A percentile compares a stretch with the other conserved stretches of the same genome.
Evolutionary conservation across 1,284 basidiomycete genomes (phyloP).

Genomic region (Bjerkandera adusta): DNA sequence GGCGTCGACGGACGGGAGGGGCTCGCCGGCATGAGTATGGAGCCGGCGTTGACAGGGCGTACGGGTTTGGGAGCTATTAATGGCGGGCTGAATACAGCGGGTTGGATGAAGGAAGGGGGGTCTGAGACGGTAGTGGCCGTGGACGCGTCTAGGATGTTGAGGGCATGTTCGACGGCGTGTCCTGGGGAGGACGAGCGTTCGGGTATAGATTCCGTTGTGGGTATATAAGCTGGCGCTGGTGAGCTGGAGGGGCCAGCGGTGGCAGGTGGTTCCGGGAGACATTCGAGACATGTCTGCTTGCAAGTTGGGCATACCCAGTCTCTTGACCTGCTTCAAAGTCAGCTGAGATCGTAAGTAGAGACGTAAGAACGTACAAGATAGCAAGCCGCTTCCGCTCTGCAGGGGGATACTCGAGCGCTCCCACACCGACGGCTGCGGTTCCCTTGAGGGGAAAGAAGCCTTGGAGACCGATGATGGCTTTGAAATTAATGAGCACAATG

Average conservation of each 20-base stretch:
- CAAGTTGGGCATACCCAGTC: slow-evolving; percentile 84
- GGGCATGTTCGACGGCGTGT: slow-evolving; percentile 1
- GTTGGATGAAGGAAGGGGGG: slow-evolving; percentile 8
- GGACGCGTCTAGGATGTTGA: slow-evolving; percentile 14
- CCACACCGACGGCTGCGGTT: slow-evolving; percentile 87
- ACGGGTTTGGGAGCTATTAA: slow-evolving; percentile 28
- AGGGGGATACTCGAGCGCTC: slow-evolving; percentile 80
- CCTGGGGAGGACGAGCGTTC: neutral
- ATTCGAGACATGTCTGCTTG: slow-evolving; percentile 61
- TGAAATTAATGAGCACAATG: neutral
- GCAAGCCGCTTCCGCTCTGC: slow-evolving; percentile 83
- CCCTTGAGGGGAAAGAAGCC: slow-evolving; percentile 91
- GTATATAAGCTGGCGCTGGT: neutral
- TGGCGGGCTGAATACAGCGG: slow-evolving; percentile 19
- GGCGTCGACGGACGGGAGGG: slow-evolving; percentile 12
- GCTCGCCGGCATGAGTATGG: slow-evolving; percentile 23
- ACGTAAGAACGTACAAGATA: slow-evolving; percentile 51
- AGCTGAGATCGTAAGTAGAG: slow-evolving; percentile 18
- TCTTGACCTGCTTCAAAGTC: slow-evolving; percentile 61
- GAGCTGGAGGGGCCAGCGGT: slow-evolving; percentile 5
- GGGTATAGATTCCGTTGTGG: neutral
- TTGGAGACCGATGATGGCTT: slow-evolving; percentile 88
- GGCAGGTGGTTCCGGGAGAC: slow-evolving; percentile 64
- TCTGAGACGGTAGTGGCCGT: slow-evolving; percentile 14
- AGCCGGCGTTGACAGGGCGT: slow-evolving; percentile 23